Evolutionary conservation across 805 yeast genomes (phyloP).

Genomic region (Groenewaldozyma tartarivorans): DNA sequence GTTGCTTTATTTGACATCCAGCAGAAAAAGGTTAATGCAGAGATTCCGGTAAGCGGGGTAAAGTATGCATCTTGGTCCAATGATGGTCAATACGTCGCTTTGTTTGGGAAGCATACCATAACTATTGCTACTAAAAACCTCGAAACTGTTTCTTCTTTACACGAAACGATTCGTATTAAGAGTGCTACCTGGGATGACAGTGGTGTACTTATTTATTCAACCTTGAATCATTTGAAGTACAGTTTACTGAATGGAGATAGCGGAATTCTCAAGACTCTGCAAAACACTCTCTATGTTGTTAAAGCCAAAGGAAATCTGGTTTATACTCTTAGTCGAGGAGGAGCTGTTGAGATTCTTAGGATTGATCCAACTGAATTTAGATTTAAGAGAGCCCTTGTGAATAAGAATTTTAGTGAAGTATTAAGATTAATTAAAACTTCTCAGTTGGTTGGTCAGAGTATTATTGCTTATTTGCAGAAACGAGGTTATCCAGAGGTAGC

Average conservation of each 20-base stretch:
- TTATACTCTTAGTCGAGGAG: conserved; percentile 75
- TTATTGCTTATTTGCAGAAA: conserved; percentile 88
- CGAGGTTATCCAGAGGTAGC: conserved; percentile 97
- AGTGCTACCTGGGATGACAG: conserved; percentile 97
- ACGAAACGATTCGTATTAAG: conserved; percentile 93
- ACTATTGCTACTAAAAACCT: conserved; percentile 76
- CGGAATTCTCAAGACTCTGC: conserved; percentile 90
- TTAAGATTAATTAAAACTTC: conserved; percentile 79
- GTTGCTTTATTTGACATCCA: conserved; percentile 87
- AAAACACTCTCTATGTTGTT: conserved; percentile 74
- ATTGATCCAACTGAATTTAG: conserved; percentile 97
- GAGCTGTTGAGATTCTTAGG: conserved; percentile 64
- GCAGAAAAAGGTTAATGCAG: conserved; percentile 71
- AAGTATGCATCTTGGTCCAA: conserved; percentile 85
- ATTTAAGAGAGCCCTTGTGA: conserved; percentile 86
- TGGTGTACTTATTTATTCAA: conserved; percentile 84
- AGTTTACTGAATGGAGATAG: conserved; percentile 87
- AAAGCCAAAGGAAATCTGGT: conserved; percentile 62
- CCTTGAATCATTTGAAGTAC: conserved; percentile 92
- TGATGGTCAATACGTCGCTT: conserved; percentile 80
- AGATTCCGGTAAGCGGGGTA: conserved; percentile 61
- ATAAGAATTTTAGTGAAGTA: conserved; percentile 85
- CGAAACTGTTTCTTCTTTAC: conserved; percentile 73
- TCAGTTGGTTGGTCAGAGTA: conserved; percentile 92
- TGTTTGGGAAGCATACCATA: conserved; percentile 85